phyloP scores from a whole-genome alignment of 208 protist species.

The Crithidia brevicula region DNA sequence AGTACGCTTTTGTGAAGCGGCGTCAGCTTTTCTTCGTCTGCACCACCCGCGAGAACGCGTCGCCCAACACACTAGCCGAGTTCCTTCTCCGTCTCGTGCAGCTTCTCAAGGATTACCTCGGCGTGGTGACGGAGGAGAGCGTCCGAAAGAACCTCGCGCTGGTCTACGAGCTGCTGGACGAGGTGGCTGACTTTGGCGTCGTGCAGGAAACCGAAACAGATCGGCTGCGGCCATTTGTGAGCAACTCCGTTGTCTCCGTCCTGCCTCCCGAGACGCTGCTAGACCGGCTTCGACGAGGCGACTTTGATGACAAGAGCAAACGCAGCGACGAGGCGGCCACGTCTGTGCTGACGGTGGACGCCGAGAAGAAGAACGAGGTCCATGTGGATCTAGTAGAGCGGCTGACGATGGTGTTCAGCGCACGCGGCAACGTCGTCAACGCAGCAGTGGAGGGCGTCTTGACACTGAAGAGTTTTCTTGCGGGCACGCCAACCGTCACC shows the following conservation, averaged over 20 bases:
- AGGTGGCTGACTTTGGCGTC: conserved; percentile 89
- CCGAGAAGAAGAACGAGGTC: conserved; percentile 78
- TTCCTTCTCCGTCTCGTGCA: conserved; percentile 65
- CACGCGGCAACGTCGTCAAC: conserved; percentile 52
- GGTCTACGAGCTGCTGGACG: conserved; percentile 94
- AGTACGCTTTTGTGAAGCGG: conserved; percentile 79
- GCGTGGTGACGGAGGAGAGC: conserved; percentile 85
- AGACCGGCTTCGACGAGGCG: conserved; percentile 29
- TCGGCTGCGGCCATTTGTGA: conserved; percentile 78
- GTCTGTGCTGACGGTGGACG: conserved; percentile 47
- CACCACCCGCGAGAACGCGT: conserved; percentile 78
- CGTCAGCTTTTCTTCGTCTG: conserved; percentile 84
- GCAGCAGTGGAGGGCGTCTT: conserved; percentile 90
- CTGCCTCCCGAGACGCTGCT: conserved; percentile 36
- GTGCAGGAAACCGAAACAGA: conserved; percentile 81
- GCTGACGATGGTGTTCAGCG: conserved; percentile 75
- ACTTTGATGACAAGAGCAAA: conserved; percentile 42
- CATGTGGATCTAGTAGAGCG: conserved; percentile 92
- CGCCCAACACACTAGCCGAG: conserved; percentile 74
- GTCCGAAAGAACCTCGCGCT: conserved; percentile 90
- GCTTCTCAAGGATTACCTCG: conserved; percentile 89
- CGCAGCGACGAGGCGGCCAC: conserved; percentile 36
- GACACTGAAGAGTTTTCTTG: conserved; percentile 91
- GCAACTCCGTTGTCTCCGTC: conserved; percentile 39
- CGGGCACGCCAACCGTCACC: conserved; percentile 82